Conservation (phyloP, 176 grass and related monocot species). For the Thinopyrum elongatum region DNA sequence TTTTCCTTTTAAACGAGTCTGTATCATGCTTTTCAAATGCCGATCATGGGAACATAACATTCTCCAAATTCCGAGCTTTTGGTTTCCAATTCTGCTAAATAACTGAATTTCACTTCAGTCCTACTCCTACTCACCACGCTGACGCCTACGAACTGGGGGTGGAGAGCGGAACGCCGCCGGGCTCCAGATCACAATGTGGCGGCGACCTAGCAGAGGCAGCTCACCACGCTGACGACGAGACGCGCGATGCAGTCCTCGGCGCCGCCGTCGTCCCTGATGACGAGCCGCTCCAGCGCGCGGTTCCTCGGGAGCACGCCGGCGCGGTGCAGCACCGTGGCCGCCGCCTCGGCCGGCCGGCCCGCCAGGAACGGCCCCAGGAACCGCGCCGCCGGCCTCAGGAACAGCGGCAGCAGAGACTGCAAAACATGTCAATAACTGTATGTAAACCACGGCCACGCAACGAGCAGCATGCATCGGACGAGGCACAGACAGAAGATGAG, state of each 20-base stretch:
- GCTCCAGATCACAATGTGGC: too few relatives aligned
- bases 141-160: too few relatives aligned
- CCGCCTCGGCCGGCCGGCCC: conserved; percentile 31
- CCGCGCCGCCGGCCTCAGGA: conserved; percentile 42
- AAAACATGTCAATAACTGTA: not conserved
- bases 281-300: conserved; percentile 46
- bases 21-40: not conserved
- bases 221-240: conserved; percentile 52
- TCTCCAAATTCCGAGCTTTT: not conserved
- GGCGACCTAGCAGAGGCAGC: conserved; percentile 39
- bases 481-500: too few relatives aligned
- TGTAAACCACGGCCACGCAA: too few relatives aligned
- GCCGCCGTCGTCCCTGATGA: conserved; percentile 33
- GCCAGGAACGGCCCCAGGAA: conserved; percentile 36
- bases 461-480: not conserved
- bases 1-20: not conserved
- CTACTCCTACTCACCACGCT: too few relatives aligned
- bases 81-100: not conserved
- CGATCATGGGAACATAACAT: not conserved
- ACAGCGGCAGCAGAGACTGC: conserved; percentile 47
- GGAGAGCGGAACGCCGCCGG: too few relatives aligned
- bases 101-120: not conserved
- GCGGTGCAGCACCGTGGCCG: conserved; percentile 60
- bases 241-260: conserved; percentile 35
- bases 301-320: conserved; percentile 70